Percentiles rank a stretch among this genome's conserved stretches.
These are phyloP conservation scores for Akanthomyces uredinophilus DNA, from an alignment of 2,329 filamentous ascomycete species.

Conservation along the genomic window DNA sequence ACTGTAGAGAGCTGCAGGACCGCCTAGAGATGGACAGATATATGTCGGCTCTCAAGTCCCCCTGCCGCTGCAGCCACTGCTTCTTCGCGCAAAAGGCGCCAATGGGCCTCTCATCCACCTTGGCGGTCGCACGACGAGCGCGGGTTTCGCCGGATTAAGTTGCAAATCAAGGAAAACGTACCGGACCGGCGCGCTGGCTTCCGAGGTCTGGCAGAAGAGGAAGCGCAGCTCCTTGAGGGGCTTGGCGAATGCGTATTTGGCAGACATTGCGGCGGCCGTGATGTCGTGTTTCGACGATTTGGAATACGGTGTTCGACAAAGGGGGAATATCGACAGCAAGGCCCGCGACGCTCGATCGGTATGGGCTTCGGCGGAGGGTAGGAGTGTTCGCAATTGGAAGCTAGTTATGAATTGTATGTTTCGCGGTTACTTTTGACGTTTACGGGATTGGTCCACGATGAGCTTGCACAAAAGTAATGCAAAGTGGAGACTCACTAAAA, in stretches of 20 bases:
- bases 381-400: slow-evolving; percentile 8
- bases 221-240: slow-evolving; percentile 93
- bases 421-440: slow-evolving; percentile 3
- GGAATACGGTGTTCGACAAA: neutral
- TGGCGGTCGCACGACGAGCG: neutral
- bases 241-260: slow-evolving; percentile 88
- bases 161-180: too few relatives aligned
- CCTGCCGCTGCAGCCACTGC: neutral
- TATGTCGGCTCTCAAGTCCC: neutral
- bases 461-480: slow-evolving; percentile 8
- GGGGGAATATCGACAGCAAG: neutral
- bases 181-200: slow-evolving; percentile 86
- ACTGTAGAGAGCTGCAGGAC: too few relatives aligned
- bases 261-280: slow-evolving; percentile 60
- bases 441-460: slow-evolving; percentile 1
- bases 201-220: slow-evolving; percentile 90
- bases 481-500: neutral
- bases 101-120: neutral
- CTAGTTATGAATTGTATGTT: neutral
- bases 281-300: neutral
- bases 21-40: neutral
- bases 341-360: neutral
- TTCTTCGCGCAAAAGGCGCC: too few relatives aligned
- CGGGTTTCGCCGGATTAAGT: too few relatives aligned
- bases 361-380: neutral